Base-by-base conservation (phyloP, 345 rosid species). In the Eucalyptus curtisii region DNA sequence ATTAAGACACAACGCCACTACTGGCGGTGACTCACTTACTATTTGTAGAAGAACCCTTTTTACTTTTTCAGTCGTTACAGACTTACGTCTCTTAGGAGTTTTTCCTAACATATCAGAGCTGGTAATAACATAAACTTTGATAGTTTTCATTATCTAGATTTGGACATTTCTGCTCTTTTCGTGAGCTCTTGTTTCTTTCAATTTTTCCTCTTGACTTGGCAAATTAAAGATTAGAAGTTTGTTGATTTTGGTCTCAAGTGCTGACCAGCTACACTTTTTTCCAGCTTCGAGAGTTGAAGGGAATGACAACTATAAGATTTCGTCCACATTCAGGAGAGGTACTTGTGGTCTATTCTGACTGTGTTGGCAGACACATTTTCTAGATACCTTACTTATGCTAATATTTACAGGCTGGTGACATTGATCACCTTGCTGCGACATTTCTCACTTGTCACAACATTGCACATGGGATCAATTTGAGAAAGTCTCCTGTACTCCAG, bases 271-370 rank as follows among this genome's bases (percentile, higher is more conserved):
- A 59, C 85, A 49, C 86, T 50, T 86, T 68, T 88, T 91, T 89
- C 88, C 95, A 97, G 99, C 99, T 98, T 92, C 99, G 99, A 10
- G 99, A 98, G 93, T 96, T 95, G 27, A 98, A 98, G 94, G 99
- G 99, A 89, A 95, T 98, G 99, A 94, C 99, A 44, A 98, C 99
- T 50, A 98, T 98, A 94, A 95, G 96, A 87, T 94, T 98, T 88
- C 93, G 99, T 9, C 99, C 98, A 59, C 99, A 98, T 90, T 95
- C 99, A 76, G 99, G 99, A 86, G 99, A 98, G 99, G 99, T 98
- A 91, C 55, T 88, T 64, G 9, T 90, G 25, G 33, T 59, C 86
- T 80, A 59, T 79, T 17, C 86, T 88, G 37, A 64, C 49, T 33
- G 47, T 33, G 47, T 76, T 76, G 24, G 15, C 47, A 5, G 20